These are phyloP conservation scores for Malbranchea zuffiana DNA, from an alignment of 2,329 filamentous ascomycete species.

Conservation along the genomic window DNA sequence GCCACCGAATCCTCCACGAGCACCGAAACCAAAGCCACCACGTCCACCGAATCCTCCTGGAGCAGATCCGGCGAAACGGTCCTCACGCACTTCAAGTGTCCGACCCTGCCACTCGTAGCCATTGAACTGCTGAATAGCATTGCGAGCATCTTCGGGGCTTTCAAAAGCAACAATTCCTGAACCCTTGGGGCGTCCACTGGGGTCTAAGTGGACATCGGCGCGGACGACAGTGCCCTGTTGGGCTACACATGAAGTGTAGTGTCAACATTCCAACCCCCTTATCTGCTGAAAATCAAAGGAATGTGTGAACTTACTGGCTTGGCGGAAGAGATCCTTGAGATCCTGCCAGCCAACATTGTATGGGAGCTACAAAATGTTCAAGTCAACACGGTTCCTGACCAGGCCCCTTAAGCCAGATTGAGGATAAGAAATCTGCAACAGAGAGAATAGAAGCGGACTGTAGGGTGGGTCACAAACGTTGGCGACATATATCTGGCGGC, in stretches of 20 bases:
- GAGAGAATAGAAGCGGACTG: not conserved
- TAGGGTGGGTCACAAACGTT: slow-evolving; percentile 65
- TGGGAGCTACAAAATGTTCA: slow-evolving; percentile 57
- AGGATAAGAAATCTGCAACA: not conserved
- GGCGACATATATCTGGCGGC: slow-evolving; percentile 90
- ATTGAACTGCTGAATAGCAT: slow-evolving; percentile 94
- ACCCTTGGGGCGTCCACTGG: slow-evolving; percentile 87
- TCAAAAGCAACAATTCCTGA: slow-evolving; percentile 97
- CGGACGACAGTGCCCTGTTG: slow-evolving; percentile 69
- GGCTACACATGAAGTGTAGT: slow-evolving; percentile 25
- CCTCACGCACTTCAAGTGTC: slow-evolving; percentile 85
- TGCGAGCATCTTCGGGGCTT: slow-evolving; percentile 84
- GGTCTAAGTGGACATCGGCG: slow-evolving; percentile 86
- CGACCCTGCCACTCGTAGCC: slow-evolving; percentile 98
- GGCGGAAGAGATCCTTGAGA: slow-evolving; percentile 94
- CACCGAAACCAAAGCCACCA: slow-evolving; percentile 27
- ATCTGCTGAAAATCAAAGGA: too few species aligned
- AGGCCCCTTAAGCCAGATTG: too few species aligned
- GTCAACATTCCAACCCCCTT: slow-evolving; percentile 24
- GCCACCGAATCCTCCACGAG: slow-evolving; percentile 43
- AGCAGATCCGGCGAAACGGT: slow-evolving; percentile 61
- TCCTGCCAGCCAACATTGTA: slow-evolving; percentile 99
- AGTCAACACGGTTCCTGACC: slow-evolving; percentile 28
- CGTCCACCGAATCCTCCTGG: slow-evolving; percentile 35
- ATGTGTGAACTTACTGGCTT: slow-evolving; percentile 66